These are phyloP conservation scores for Ophiocordyceps robertsii DNA, from an alignment of 2,329 filamentous ascomycete species.

Conservation along the genomic window DNA sequence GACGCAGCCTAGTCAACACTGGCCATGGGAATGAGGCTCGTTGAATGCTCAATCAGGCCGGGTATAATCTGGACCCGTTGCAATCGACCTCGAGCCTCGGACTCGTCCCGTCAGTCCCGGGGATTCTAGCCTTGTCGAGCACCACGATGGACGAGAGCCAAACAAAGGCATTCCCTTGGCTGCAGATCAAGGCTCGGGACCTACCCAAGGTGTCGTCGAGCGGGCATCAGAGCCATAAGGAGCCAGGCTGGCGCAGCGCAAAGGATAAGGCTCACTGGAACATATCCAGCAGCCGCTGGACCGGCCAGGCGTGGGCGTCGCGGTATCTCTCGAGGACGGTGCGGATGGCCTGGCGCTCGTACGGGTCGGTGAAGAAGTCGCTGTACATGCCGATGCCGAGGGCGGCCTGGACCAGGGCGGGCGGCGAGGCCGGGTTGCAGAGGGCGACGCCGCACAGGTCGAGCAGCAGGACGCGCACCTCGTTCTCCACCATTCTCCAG, in stretches of 20 bases:
- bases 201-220: too few species aligned
- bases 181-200: too few species aligned
- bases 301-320: conserved; percentile 26
- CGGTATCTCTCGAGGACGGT: conserved; percentile 30
- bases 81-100: too few species aligned
- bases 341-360: conserved; percentile 21
- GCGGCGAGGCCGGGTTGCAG: conserved; percentile 22
- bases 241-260: too few species aligned
- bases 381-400: conserved; percentile 27
- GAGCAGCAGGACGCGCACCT: conserved; percentile 22
- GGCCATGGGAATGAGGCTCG: too few species aligned
- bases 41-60: too few species aligned
- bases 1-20: too few species aligned
- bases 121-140: too few species aligned
- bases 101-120: too few species aligned
- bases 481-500: conserved; percentile 23
- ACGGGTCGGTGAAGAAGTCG: conserved; percentile 26
- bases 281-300: conserved; percentile 21
- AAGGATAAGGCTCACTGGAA: conserved; percentile 13
- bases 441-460: conserved; percentile 26
- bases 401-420: conserved; percentile 23
- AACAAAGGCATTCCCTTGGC: too few species aligned
- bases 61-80: too few species aligned
- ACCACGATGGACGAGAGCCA: too few species aligned
- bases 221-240: background rate